These are phyloP conservation scores for Mikania micrantha DNA, from an alignment of 129 eudicot genomes.

Conservation along the genomic window DNA sequence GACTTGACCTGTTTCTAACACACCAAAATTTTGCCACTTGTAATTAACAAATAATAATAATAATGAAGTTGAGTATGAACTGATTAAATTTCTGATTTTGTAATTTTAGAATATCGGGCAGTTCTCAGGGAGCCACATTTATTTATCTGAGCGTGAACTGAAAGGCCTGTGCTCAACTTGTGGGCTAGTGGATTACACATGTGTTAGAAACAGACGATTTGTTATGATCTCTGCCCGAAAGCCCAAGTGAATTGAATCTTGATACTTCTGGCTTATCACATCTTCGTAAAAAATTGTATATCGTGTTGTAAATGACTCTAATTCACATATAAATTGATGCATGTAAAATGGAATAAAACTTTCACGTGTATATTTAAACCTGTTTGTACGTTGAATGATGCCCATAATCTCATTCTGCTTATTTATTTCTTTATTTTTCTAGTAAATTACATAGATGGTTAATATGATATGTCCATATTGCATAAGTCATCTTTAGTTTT, in stretches of 20 bases:
- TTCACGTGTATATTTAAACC: slow-evolving; percentile 3
- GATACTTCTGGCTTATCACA: not conserved
- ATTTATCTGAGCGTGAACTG: slow-evolving; percentile 67
- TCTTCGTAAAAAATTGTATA: not conserved
- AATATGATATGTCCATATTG: no score
- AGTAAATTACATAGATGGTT: no score
- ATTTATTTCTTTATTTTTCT: not conserved
- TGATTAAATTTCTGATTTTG: not conserved
- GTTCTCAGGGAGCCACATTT: slow-evolving; percentile 71
- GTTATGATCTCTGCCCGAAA: slow-evolving; percentile 87
- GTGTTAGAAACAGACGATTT: slow-evolving; percentile 61
- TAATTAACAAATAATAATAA: no score
- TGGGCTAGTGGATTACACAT: slow-evolving; percentile 65
- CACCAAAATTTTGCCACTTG: not conserved
- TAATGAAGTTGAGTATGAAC: not conserved
- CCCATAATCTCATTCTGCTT: not conserved
- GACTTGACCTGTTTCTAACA: not conserved
- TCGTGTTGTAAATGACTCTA: slow-evolving; percentile 16
- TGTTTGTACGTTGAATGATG: not conserved
- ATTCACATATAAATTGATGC: not conserved
- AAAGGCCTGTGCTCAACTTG: slow-evolving; percentile 70
- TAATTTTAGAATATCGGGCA: slow-evolving; percentile 51
- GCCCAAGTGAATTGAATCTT: slow-evolving; percentile 29
- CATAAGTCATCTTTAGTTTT: no score
- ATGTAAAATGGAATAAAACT: not conserved